phyloP scores from a whole-genome alignment of 2,329 filamentous ascomycete species.

The Pyricularia sp. region DNA sequence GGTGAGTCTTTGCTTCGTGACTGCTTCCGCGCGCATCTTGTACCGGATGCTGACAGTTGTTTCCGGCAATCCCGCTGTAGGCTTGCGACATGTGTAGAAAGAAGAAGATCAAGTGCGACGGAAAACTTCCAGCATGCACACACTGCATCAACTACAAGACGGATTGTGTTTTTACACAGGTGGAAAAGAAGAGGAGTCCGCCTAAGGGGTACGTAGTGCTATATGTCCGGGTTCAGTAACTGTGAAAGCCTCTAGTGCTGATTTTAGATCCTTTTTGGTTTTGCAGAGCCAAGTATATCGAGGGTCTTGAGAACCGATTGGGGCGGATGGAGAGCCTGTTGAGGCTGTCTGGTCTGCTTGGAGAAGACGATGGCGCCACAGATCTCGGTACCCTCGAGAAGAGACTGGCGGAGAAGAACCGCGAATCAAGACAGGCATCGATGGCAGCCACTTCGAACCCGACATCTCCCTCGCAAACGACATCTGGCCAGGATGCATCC shows the following conservation, averaged over 20 bases:
- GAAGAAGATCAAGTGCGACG: conserved; percentile 97
- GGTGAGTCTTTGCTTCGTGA: conserved; percentile 38
- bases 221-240: conserved; percentile 5
- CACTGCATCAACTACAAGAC: conserved; percentile 98
- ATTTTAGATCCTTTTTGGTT: background rate
- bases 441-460: conserved; percentile 36
- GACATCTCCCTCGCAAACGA: conserved; percentile 39
- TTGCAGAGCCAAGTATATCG: conserved; percentile 86
- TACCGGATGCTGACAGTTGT: background rate
- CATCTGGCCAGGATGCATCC: conserved; percentile 32
- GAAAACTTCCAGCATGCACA: conserved; percentile 87
- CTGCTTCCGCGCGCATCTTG: background rate
- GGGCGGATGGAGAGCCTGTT: conserved; percentile 93
- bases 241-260: conserved; percentile 9
- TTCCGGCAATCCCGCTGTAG: conserved; percentile 29
- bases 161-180: conserved; percentile 92
- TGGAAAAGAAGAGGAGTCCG: conserved; percentile 96
- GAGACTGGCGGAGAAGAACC: conserved; percentile 50
- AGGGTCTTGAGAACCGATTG: conserved; percentile 87
- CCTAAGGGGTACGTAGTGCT: conserved; percentile 71
- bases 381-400: conserved; percentile 85
- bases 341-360: conserved; percentile 72
- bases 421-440: conserved; percentile 40
- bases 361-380: conserved; percentile 77
- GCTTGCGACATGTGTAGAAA: conserved; percentile 96